A percentile compares a stretch with the other conserved stretches of the same genome.
phyloP scores from a whole-genome alignment of 192 early-diverging fungal species.

The Geosiphon pyriformis region DNA sequence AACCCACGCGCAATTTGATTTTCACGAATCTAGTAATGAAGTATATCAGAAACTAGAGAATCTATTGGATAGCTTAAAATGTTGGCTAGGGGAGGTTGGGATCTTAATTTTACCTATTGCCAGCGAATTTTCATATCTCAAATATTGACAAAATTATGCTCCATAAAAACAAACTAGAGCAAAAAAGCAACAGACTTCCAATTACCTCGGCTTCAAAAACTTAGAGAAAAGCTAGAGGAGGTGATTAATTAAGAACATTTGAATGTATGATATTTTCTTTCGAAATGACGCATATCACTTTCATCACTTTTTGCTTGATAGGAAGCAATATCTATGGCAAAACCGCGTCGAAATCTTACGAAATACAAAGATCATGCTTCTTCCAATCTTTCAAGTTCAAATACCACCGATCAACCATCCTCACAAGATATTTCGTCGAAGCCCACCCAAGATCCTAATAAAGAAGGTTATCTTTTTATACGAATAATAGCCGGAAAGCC shows the following conservation, averaged over 20 bases:
- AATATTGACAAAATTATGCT: too few species aligned
- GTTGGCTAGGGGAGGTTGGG: conserved; percentile 35
- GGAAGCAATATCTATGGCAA: conserved; percentile 8
- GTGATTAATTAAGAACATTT: not conserved
- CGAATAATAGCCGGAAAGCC: conserved; percentile 45
- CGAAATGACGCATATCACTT: not conserved
- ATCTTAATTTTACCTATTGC: conserved; percentile 13
- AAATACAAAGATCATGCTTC: conserved; percentile 1
- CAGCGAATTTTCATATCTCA: too few species aligned
- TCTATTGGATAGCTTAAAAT: conserved; percentile 33
- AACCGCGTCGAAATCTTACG: not conserved
- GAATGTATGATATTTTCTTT: not conserved
- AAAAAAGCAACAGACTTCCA: conserved; percentile 30
- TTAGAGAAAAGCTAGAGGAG: conserved; percentile 27
- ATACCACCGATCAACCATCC: not conserved
- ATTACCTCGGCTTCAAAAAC: conserved; percentile 26
- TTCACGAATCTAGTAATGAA: conserved; percentile 29
- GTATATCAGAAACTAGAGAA: conserved; percentile 31
- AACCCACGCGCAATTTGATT: conserved; percentile 37
- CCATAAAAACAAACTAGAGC: conserved; percentile 25
- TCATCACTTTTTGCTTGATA: not conserved
- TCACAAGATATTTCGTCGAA: not conserved
- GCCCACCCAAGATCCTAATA: conserved; percentile 36
- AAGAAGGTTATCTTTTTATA: conserved; percentile 62
- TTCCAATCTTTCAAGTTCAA: not conserved